Base-by-base conservation (phyloP, 2,329 filamentous ascomycete genomes). In the Diaporthe sp. region DNA sequence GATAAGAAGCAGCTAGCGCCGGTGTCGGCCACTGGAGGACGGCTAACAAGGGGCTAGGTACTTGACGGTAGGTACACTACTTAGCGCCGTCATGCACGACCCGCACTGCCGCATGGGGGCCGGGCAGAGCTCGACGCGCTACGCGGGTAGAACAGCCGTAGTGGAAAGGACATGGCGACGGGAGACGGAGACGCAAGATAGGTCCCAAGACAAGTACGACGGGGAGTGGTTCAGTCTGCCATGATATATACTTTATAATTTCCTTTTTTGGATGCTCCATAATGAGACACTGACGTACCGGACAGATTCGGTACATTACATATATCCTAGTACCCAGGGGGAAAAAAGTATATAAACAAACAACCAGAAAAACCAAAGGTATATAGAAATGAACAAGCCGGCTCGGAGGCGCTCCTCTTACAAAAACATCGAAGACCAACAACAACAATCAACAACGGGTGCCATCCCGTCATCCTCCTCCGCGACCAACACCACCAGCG, bases 351-450 rank as follows among this genome's bases (percentile, higher is more conserved):
- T 45, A 45, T 45, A 57, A 55, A 54, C 15, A 69, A 28, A 17
- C n/a, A n/a, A n/a, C n/a, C n/a, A n/a, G 54, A 19, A 42, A 54
- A n/a, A 33, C 2, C 4, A 9, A 30, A 42, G 30, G 45, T 52
- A 52, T 30, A 67, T 45, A 57, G 74, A 67, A 25, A 76, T 76
- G 74, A 76, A 76, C 74, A 74, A 35, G 58, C 74, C 74, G 33
- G 74, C 74, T 42, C 72, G 74, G 47, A 70, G 74, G 74, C 74
- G 72, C 67, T 76, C 74, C 72, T 76, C 74, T 17, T 72, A 75
- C 73, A 75, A 73, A 40, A 54, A 69, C 28, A 68, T 40, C 54
- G 42, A 47, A 25, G 70, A 73, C 38, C 35, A 61, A 25, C 70
- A 69, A 38, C 52, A 58, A 30, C 60, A 68, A 25, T 28, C 38